Base-by-base conservation (phyloP, 352 stramenopile genomes). In the Phytophthora agathidicida region DNA sequence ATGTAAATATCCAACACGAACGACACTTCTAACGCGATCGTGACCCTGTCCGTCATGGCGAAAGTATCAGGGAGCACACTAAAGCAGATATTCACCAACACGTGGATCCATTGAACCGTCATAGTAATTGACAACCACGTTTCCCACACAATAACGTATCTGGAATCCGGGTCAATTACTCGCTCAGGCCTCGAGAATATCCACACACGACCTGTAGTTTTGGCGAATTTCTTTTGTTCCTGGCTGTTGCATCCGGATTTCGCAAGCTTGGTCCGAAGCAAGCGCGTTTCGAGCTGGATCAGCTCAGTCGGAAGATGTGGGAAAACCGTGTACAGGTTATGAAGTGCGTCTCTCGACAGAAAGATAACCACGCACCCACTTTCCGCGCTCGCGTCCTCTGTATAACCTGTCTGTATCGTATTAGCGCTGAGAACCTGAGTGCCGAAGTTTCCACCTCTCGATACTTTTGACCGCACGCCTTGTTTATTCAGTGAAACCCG, bases 1-100 rank as follows among this genome's bases (percentile, higher is more conserved):
- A 89, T 47, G 30, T 80, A 70, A 7, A 89, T 58, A 22, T 89
- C 79, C 2, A 83, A 2, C 1, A 63, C 47, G 33, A 87, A 89
- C 1, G 24, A 61, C 0, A 71, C 0, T 45, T 89, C 76, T 0
- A 73, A 44, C 0, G 73, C 28, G 13, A 80, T 57, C 4, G 75
- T 60, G 4, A 68, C 16, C 13, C 30, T 51, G 14, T 74, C 68
- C 1, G 30, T 58, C 1, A 43, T 31, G 5, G 39, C 16, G 20
- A 38, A 45, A 19, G 22, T 35, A 5, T 36, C 27, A 5, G 11
- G 30, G 0, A 37, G 20, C 1, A 73, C 46, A 7, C 68, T 50
- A 33, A 83, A 83, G 32, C 68, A 71, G 16, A 78, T 68, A 17
- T 80, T 60, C n/a, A 60, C 61, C 22, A 79, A 60, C 7, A 83